Evolutionary conservation across 148 eudicot genomes (phyloP).

Genomic region (Chenopodium album): DNA sequence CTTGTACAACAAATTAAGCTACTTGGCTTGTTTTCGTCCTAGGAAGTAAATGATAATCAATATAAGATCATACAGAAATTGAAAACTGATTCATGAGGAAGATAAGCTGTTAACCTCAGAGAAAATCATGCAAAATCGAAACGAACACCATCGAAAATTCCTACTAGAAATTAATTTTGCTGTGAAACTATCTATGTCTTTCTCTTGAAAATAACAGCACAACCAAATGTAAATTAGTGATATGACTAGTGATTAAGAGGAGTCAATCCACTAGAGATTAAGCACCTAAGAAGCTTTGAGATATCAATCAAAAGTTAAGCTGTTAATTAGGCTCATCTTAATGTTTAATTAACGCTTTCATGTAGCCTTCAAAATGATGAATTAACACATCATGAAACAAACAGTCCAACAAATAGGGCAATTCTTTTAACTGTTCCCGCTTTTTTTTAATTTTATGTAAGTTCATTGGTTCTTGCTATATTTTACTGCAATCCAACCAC

Average conservation of each 20-base stretch:
- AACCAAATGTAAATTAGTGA: slow-evolving; percentile 4
- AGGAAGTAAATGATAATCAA: not conserved
- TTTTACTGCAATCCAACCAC: not conserved
- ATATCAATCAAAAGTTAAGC: not conserved
- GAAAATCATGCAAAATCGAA: slow-evolving; percentile 4
- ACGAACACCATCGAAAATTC: not conserved
- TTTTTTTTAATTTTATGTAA: not conserved
- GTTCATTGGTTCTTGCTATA: not conserved
- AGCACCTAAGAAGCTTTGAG: slow-evolving; percentile 14
- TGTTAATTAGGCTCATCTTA: slow-evolving; percentile 9
- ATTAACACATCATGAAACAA: slow-evolving; percentile 11
- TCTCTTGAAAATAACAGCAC: slow-evolving; percentile 34
- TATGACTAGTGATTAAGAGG: slow-evolving; percentile 16
- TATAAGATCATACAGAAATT: not conserved
- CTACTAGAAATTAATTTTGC: not conserved
- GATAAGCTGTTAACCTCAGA: slow-evolving; percentile 22
- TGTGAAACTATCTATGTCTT: not conserved
- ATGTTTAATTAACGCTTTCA: slow-evolving; percentile 19
- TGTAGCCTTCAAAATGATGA: slow-evolving; percentile 16
- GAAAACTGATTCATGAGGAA: slow-evolving; percentile 13
- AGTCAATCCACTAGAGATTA: slow-evolving; percentile 13
- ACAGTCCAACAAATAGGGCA: slow-evolving; percentile 1
- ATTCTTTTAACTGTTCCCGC: no score
- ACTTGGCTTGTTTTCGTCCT: slow-evolving; percentile 2
- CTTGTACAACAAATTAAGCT: not conserved